These are phyloP conservation scores for Mortierella sp. DNA, from an alignment of 371 early-diverging fungal species.

Conservation along the genomic window DNA sequence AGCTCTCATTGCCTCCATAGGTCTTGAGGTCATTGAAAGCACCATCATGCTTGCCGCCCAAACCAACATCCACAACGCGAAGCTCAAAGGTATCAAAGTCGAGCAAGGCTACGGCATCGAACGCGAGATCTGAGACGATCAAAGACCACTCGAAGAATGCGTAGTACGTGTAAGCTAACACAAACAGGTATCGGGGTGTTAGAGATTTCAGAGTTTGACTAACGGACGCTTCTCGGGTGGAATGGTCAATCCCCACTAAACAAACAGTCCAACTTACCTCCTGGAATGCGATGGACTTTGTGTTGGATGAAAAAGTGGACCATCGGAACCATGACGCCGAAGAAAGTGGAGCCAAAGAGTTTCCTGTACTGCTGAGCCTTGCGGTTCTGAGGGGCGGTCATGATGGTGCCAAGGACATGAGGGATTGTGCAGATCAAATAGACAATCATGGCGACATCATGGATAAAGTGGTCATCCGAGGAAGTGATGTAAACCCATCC, in stretches of 20 bases:
- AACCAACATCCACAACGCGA: conserved; percentile 59
- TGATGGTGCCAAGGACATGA: conserved; percentile 75
- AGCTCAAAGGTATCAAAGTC: conserved; percentile 74
- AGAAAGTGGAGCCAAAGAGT: conserved; percentile 65
- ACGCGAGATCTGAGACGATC: conserved; percentile 81
- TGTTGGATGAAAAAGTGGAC: conserved; percentile 82
- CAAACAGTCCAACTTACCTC: conserved; percentile 56
- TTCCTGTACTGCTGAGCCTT: conserved; percentile 39
- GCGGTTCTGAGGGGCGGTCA: conserved; percentile 41
- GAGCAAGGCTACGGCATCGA: conserved; percentile 76
- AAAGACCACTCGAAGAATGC: conserved; percentile 88
- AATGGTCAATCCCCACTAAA: not conserved
- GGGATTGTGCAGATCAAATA: conserved; percentile 81
- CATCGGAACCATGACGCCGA: conserved; percentile 77
- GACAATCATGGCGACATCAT: conserved; percentile 82
- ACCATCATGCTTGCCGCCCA: conserved; percentile 7
- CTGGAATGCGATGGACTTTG: conserved; percentile 78
- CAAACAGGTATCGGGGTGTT: no score
- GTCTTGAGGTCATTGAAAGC: conserved; percentile 30
- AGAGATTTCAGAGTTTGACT: not conserved
- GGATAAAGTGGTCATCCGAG: conserved; percentile 81
- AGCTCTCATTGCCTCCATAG: conserved; percentile 24
- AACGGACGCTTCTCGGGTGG: not conserved
- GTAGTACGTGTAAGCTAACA: conserved; percentile 77
- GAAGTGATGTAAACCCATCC: conserved; percentile 88